Evolutionary conservation across 352 stramenopile species (phyloP), one percentile per base, ranked within the genome.

Genomic region (Phytophthora vignae): DNA sequence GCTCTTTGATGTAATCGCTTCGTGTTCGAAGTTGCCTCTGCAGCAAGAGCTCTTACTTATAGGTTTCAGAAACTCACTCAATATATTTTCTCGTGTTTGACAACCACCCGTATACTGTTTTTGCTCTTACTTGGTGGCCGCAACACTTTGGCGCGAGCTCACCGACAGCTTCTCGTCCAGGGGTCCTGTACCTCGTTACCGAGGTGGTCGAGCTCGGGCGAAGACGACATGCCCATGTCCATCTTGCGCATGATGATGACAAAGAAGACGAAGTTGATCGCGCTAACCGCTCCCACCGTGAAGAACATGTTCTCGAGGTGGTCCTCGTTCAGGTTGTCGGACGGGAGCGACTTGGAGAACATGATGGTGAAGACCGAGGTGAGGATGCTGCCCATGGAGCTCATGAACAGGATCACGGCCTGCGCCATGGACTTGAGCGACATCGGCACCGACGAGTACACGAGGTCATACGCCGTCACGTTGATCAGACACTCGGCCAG

Each of bases 241-340:
- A 90, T 88, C 65, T 84, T 81, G 21, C 65, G 65, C 76, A 88
- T 89, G 11, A 76, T 65, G 9, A 74, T 29, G 4, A 82, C 49
- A 67, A 84, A 88, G 15, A 56, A 64, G 21, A 84, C 14, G 40
- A 85, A 64, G 77, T 87, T 90, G 27, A 90, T 46, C 6, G 78
- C 11, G 15, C 72, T 79, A 8, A 87, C 72, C 15, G 44, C 67
- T 3, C 69, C 81, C 58, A 88, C 71, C 5, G 76, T 81, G 70
- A 85, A 90, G 71, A 87, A 87, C 76, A 90, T 85, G 69, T 90
- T 84, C 79, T 90, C 83, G 22, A 90, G 57, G 71, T 88, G 66
- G 64, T 75, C 72, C 7, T 83, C 60, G 74, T 90, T 90, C 53
- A 90, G 59, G 71, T 88, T 64, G 76, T 88, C 69, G 14, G 63